These are phyloP conservation scores for Fusarium oligoseptatum DNA, from an alignment of 2,329 filamentous ascomycete species.

Conservation along the genomic window DNA sequence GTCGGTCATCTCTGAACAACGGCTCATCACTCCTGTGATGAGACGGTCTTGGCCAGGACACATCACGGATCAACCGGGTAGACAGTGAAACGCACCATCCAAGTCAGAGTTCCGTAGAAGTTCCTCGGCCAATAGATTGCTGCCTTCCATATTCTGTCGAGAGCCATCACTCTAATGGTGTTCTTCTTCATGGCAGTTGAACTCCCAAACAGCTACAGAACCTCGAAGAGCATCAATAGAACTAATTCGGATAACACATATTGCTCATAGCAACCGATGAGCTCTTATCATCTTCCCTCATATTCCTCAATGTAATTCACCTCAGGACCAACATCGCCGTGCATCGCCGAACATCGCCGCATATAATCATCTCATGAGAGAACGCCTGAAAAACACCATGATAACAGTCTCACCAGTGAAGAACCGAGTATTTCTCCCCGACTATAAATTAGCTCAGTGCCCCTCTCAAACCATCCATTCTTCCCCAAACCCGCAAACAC, in stretches of 20 bases:
- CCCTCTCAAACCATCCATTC: background rate
- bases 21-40: background rate
- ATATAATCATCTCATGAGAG: background rate
- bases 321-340: background rate
- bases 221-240: background rate
- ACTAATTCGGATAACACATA: background rate
- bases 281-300: background rate
- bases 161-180: background rate
- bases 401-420: background rate
- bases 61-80: background rate
- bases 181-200: background rate
- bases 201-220: background rate
- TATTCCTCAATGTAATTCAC: background rate
- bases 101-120: too few species aligned
- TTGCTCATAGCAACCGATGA: background rate
- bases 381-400: background rate
- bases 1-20: background rate
- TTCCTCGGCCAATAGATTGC: background rate
- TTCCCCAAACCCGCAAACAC: background rate
- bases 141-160: background rate
- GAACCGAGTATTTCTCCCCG: background rate
- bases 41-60: background rate
- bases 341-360: background rate
- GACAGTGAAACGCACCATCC: background rate
- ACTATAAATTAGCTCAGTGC: background rate